phyloP scores from a whole-genome alignment of 306 rosid genomes.

The Hippophae tibetana region DNA sequence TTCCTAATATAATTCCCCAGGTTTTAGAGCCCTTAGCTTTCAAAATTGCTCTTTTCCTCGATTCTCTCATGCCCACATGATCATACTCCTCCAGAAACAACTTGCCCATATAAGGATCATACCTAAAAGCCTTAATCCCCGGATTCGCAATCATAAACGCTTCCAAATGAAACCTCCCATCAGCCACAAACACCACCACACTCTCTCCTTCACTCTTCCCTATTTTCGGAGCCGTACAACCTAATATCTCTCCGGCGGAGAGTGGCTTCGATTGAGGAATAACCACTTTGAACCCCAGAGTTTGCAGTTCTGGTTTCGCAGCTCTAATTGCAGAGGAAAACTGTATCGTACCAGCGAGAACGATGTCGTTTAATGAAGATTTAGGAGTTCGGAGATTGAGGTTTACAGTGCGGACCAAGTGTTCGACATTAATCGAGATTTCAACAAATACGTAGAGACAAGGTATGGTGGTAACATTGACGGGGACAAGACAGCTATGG shows the following conservation, averaged over 20 bases:
- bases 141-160: slow-evolving; percentile 97
- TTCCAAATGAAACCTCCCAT: slow-evolving; percentile 87
- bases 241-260: slow-evolving; percentile 83
- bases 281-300: slow-evolving; percentile 55
- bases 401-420: slow-evolving; percentile 43
- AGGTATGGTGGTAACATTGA: slow-evolving; percentile 63
- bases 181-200: slow-evolving; percentile 67
- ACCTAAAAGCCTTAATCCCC: slow-evolving; percentile 55
- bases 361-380: slow-evolving; percentile 3
- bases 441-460: slow-evolving; percentile 90
- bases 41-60: slow-evolving; percentile 50
- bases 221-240: slow-evolving; percentile 85
- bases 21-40: slow-evolving; percentile 48
- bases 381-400: slow-evolving; percentile 32
- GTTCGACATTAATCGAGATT: slow-evolving; percentile 51
- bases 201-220: slow-evolving; percentile 24
- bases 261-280: slow-evolving; percentile 83
- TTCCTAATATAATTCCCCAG: slow-evolving; percentile 86
- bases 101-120: slow-evolving; percentile 77
- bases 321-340: slow-evolving; percentile 69
- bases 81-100: slow-evolving; percentile 81
- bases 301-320: slow-evolving; percentile 62
- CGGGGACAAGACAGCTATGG: slow-evolving; percentile 91
- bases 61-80: slow-evolving; percentile 70
- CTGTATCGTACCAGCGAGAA: slow-evolving; percentile 83